Evolutionary conservation across 169 alveolate genomes (phyloP).

Genomic region (Babesia bigemina): DNA sequence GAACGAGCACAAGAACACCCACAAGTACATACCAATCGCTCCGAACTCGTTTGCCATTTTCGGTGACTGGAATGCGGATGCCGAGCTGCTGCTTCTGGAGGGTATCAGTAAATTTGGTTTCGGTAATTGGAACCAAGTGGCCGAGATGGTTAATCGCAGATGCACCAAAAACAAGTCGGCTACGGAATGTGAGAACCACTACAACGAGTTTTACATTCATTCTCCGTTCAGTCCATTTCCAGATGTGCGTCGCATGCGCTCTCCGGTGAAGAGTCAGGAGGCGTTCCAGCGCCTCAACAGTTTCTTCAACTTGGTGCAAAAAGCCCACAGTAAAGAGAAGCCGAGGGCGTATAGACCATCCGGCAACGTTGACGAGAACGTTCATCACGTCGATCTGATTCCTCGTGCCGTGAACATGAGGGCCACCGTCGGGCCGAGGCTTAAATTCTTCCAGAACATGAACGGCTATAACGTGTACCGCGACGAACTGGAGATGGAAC

Average conservation of each 20-base stretch:
- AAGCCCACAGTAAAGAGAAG: background rate
- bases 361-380: background rate
- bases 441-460: constrained; percentile 68
- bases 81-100: constrained; percentile 81
- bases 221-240: constrained; percentile 62
- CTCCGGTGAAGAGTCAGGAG: background rate
- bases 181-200: constrained; percentile 73
- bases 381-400: constrained; percentile 22
- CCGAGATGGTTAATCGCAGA: constrained; percentile 59
- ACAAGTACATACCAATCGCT: constrained; percentile 82
- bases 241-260: constrained; percentile 58
- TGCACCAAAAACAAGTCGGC: constrained; percentile 68
- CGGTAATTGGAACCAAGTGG: constrained; percentile 83
- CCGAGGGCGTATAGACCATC: background rate
- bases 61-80: constrained; percentile 86
- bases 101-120: constrained; percentile 85
- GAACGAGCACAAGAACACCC: constrained; percentile 70
- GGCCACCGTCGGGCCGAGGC: constrained; percentile 11
- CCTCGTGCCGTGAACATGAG: constrained; percentile 54
- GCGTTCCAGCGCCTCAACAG: background rate
- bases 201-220: constrained; percentile 65
- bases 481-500: constrained; percentile 94
- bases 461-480: constrained; percentile 91
- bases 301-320: constrained; percentile 8
- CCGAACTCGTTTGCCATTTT: constrained; percentile 75